Conservation (phyloP, 805 yeast genomes). For the Yueomyces sinensis region DNA sequence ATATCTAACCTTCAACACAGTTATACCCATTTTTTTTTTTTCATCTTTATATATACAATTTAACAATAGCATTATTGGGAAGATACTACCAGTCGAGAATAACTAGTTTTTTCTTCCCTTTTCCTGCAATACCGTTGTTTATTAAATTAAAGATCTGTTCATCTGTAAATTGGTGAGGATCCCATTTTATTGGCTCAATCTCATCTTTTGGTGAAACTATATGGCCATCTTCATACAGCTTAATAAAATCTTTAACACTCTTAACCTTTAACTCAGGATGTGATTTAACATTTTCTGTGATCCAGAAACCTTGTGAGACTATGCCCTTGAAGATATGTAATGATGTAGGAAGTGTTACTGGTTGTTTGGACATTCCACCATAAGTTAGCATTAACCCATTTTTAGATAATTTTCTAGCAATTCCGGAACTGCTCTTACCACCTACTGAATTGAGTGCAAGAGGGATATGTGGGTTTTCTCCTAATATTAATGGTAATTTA, state of each 20-base stretch:
- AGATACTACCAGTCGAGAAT: slow-evolving; percentile 21
- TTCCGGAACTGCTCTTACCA: slow-evolving; percentile 68
- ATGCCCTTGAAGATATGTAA: slow-evolving; percentile 82
- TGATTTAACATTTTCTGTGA: slow-evolving; percentile 49
- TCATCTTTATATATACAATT: too few species aligned
- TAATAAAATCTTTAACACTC: slow-evolving; percentile 41
- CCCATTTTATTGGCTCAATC: slow-evolving; percentile 24
- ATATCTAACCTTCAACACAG: too few species aligned
- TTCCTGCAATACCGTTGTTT: slow-evolving; percentile 29
- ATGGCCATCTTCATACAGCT: slow-evolving; percentile 45
- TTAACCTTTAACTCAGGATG: slow-evolving; percentile 47
- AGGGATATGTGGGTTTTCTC: slow-evolving; percentile 39
- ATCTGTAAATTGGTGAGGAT: slow-evolving; percentile 20
- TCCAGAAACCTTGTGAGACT: slow-evolving; percentile 86
- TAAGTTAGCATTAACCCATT: slow-evolving; percentile 78
- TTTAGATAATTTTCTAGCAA: slow-evolving; percentile 67
- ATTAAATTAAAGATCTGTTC: slow-evolving; percentile 32
- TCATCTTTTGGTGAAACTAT: slow-evolving; percentile 37
- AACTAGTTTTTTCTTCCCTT: slow-evolving; percentile 21
- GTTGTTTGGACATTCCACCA: slow-evolving; percentile 97
- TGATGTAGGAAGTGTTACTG: slow-evolving; percentile 83
- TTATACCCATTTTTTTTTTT: too few species aligned
- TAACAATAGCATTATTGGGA: not conserved
- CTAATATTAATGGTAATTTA: slow-evolving; percentile 31
- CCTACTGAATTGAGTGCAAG: slow-evolving; percentile 90